Base-by-base conservation (phyloP, 352 stramenopile species). In the Phytophthora sansomeana region DNA sequence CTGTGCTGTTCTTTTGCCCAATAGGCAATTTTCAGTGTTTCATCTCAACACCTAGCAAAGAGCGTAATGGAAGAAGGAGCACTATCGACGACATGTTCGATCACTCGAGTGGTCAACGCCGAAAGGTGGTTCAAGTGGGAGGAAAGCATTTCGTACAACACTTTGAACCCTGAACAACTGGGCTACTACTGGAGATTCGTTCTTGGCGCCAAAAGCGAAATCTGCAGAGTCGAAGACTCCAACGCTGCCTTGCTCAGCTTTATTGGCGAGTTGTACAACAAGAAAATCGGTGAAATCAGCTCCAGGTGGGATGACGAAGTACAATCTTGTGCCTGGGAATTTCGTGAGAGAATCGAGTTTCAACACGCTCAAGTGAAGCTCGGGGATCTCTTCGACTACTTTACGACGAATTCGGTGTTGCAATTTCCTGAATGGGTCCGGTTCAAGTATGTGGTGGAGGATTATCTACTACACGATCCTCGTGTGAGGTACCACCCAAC, bases 341-440 rank as follows among this genome's bases (percentile, higher is more conserved):
- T 39, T n/a, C 46, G 14, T 14, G 46, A 53, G 19, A 5, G 26
- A 3, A 60, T 68, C 33, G 41, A 60, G 11, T 68, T 52, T 14
- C n/a, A 11, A 7, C 38, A 69, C 38, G 61, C 61, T 9, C 28
- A 51, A 13, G 44, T 69, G 3, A 57, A 63, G 28, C 28, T 69
- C 5, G 61, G 52, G 16, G 62, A 65, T 7, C 38, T 70, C 2
- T 69, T 77, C 17, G 69, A 73, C 33, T 64, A 67, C 36, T 76
- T 63, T 48, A 72, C 68, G 36, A 57, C 13, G 10, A 32, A 72
- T 11, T 57, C 58, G 1, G 47, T 55, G 2, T 38, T 76, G n/a
- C 41, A 52, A 26, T 38, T 68, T 1, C 68, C 68, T 3, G 14
- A 29, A 11, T 77, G 69, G 69, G 32, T 14, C 3, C 48, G 17